Base-by-base conservation (phyloP, 2,329 filamentous ascomycete species). In the Magnaporthiopsis incrustans region DNA sequence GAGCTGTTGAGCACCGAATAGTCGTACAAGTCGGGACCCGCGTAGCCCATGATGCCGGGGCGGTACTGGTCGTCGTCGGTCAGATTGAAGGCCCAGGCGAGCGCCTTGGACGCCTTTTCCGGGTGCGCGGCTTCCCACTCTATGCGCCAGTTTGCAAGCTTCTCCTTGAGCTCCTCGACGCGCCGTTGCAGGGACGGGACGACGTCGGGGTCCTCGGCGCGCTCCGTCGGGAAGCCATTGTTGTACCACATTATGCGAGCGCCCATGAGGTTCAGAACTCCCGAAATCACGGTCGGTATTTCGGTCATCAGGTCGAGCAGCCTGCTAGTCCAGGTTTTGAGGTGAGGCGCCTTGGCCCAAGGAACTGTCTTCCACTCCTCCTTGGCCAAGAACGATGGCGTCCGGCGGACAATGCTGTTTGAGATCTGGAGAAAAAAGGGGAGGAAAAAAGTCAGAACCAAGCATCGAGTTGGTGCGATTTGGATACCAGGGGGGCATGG, bases 301-400 rank as follows among this genome's bases (percentile, higher is more conserved):
- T 65, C 67, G 2, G 68, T 64, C 35, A 72, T 64, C 27, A 71
- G 61, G 33, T 71, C 70, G 15, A 72, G 63, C 14, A 72, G 65
- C 25, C 60, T 64, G 64, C 67, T 67, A 12, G 66, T 66, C 8
- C 64, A 38, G 15, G 66, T 69, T 59, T 71, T 72, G 2, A 63
- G 61, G 8, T 60, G 33, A 3, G 66, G 68, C 6, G 59, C 30
- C 12, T 61, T 66, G 10, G 67, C 65, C 69, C 69, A 72, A 1
- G 70, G 70, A 4, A 68, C 63, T 2, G 66, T 68, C 63, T 68
- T 69, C 70, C 69, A 72, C 57, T 64, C 66, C 7, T 62, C 60
- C 15, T 64, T 59, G 14, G 67, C 68, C 7, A 72, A 53, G 44
- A 72, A 71, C 0, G 68, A 69, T 3, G 62, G 30, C 56, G 66